Evolutionary conservation across 345 rosid species (phyloP).

Genomic region (Linum lewisii): DNA sequence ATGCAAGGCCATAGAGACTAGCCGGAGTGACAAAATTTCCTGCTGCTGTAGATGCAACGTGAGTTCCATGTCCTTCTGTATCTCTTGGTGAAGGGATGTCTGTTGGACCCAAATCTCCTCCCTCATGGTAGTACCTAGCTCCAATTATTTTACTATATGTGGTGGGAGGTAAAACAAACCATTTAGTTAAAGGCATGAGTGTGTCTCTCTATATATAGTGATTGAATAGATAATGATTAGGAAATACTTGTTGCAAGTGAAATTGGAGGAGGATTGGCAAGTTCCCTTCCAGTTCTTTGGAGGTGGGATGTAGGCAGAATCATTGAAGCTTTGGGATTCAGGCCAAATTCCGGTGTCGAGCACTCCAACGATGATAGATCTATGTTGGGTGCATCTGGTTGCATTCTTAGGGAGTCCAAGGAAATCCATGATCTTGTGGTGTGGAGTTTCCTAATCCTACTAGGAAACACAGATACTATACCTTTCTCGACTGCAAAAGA

Average conservation of each 20-base stretch:
- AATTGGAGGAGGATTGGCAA: slow-evolving; percentile 4
- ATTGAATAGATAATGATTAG: background rate
- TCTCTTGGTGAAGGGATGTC: slow-evolving; percentile 5
- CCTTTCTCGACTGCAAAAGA: background rate
- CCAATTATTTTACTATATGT: slow-evolving; percentile 11
- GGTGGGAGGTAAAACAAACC: background rate
- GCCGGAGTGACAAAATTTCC: slow-evolving; percentile 7
- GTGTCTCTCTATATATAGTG: no score
- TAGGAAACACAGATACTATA: background rate
- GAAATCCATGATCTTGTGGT: background rate
- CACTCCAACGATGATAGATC: slow-evolving; percentile 1
- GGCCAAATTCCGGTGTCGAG: background rate
- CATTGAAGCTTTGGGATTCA: slow-evolving; percentile 9
- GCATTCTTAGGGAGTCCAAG: background rate
- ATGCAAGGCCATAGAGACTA: slow-evolving; percentile 10
- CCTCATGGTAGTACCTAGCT: slow-evolving; percentile 9
- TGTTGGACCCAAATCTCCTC: background rate
- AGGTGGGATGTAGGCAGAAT: slow-evolving; percentile 2
- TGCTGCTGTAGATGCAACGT: slow-evolving; percentile 15
- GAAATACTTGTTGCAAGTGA: slow-evolving; percentile 17
- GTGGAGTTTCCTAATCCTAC: background rate
- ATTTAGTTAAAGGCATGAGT: no score
- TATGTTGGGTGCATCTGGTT: background rate
- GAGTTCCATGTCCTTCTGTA: slow-evolving; percentile 13
- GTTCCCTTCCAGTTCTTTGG: slow-evolving; percentile 6